Percentiles rank a stretch among this genome's conserved stretches.
These are phyloP conservation scores for Agapanthus africanus DNA, from an alignment of 106 monocot genomes.

Conservation along the genomic window DNA sequence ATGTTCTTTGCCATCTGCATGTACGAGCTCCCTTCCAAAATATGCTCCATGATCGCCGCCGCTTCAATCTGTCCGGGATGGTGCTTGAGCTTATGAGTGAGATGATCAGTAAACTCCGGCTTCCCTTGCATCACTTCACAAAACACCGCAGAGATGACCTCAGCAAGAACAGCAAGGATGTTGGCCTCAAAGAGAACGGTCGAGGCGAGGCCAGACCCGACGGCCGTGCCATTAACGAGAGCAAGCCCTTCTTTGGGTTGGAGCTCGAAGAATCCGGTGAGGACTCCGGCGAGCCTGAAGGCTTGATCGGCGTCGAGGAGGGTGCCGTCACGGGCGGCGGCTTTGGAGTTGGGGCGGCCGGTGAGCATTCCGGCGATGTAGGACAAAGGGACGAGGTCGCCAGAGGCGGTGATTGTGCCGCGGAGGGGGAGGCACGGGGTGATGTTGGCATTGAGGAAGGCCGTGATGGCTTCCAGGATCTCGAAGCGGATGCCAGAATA, in stretches of 20 bases:
- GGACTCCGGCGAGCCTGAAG: slow-evolving; percentile 56
- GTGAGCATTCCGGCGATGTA: slow-evolving; percentile 89
- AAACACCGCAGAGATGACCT: slow-evolving; percentile 76
- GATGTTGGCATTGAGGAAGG: slow-evolving; percentile 54
- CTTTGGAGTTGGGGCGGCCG: slow-evolving; percentile 68
- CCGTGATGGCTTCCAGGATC: slow-evolving; percentile 75
- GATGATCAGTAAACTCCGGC: slow-evolving; percentile 89
- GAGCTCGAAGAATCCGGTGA: slow-evolving; percentile 73
- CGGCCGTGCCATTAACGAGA: slow-evolving; percentile 91
- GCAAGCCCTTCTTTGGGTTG: slow-evolving; percentile 96
- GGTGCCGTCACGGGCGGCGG: slow-evolving; percentile 38
- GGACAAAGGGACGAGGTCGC: slow-evolving; percentile 90
- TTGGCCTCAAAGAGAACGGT: slow-evolving; percentile 79
- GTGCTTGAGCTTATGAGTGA: slow-evolving; percentile 93
- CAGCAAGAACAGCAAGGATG: slow-evolving; percentile 50
- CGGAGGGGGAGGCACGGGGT: slow-evolving; percentile 85
- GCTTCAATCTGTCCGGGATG: slow-evolving; percentile 95
- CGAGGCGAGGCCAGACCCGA: slow-evolving; percentile 88
- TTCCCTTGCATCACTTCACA: slow-evolving; percentile 94
- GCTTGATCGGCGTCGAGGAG: slow-evolving; percentile 56
- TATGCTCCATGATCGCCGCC: slow-evolving; percentile 88
- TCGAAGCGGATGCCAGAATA: slow-evolving; percentile 98
- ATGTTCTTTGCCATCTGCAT: slow-evolving; percentile 56
- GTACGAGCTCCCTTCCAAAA: slow-evolving; percentile 66
- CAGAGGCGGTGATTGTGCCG: slow-evolving; percentile 90